Evolutionary conservation across 2,329 filamentous ascomycete genomes (phyloP).

Genomic region (Corynespora cassiicola): DNA sequence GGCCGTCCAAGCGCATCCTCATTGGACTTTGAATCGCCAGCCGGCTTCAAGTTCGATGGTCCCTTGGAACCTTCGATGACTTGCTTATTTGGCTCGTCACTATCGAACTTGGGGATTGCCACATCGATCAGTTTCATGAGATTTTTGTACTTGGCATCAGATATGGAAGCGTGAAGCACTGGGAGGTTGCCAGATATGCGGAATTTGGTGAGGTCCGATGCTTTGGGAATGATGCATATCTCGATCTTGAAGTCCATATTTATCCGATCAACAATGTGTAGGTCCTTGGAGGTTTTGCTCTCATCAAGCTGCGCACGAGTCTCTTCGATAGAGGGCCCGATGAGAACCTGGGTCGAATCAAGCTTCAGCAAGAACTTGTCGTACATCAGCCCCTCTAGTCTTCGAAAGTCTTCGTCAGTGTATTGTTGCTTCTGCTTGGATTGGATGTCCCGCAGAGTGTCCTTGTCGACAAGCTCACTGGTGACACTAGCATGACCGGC

Average conservation of each 20-base stretch:
- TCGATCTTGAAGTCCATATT: constrained; percentile 98
- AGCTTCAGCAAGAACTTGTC: constrained; percentile 95
- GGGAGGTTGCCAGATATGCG: constrained; percentile 91
- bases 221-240: constrained; percentile 94
- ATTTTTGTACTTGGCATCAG: constrained; percentile 95
- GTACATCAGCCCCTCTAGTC: constrained; percentile 93
- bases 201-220: constrained; percentile 89
- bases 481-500: constrained; percentile 94
- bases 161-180: constrained; percentile 87
- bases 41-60: constrained; percentile 46
- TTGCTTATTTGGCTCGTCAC: constrained; percentile 49
- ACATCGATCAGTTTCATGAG: constrained; percentile 97
- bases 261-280: constrained; percentile 95
- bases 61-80: constrained; percentile 41
- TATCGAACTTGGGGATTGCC: constrained; percentile 83
- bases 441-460: constrained; percentile 88
- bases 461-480: constrained; percentile 90
- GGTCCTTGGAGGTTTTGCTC: constrained; percentile 70
- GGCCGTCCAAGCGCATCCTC: constrained; percentile 55
- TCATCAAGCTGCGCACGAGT: constrained; percentile 81
- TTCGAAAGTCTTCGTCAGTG: constrained; percentile 85
- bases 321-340: constrained; percentile 89
- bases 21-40: constrained; percentile 30
- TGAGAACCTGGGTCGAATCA: constrained; percentile 92
- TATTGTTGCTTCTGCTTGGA: constrained; percentile 88